Percentiles rank a stretch among this genome's conserved stretches.
Evolutionary conservation across 75 land plant genomes (phyloP).

Genomic region (Azolla pinnata): DNA sequence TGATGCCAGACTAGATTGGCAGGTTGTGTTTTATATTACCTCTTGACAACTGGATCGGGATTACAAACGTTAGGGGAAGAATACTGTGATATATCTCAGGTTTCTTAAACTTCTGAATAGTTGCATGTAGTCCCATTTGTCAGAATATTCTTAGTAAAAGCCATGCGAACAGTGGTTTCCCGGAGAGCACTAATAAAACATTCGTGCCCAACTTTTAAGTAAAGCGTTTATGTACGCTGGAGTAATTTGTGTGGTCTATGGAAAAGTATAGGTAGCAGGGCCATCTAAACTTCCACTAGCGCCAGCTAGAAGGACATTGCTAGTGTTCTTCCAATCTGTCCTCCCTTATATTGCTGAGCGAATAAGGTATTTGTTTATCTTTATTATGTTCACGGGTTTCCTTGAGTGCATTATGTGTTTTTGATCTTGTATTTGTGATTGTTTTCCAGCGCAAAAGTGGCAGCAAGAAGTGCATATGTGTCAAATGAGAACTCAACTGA

Average conservation of each 20-base stretch:
- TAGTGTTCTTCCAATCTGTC: slow-evolving; percentile 70
- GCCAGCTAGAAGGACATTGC: slow-evolving; percentile 73
- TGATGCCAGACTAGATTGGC: slow-evolving; percentile 60
- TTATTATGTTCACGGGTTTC: too few relatives aligned
- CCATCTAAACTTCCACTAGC: slow-evolving; percentile 69
- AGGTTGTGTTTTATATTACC: slow-evolving; percentile 88
- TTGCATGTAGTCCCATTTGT: too few relatives aligned
- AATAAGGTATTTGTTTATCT: slow-evolving; percentile 65
- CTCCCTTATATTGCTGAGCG: slow-evolving; percentile 88
- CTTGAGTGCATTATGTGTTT: too few relatives aligned
- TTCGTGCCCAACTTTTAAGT: too few relatives aligned
- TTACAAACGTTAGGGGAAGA: slow-evolving; percentile 97
- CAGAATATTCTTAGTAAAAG: too few relatives aligned
- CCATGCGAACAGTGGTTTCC: too few relatives aligned
- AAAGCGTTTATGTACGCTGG: too few relatives aligned
- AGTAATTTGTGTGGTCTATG: too few relatives aligned
- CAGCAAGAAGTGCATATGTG: background rate
- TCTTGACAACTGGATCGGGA: slow-evolving; percentile 92
- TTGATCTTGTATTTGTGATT: too few relatives aligned
- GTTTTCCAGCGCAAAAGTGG: slow-evolving; percentile 1
- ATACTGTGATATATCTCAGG: slow-evolving; percentile 94
- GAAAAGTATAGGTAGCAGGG: slow-evolving; percentile 62
- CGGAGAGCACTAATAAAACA: too few relatives aligned
- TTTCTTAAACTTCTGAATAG: too few relatives aligned
- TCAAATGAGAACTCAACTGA: background rate